A percentile compares a stretch with the other conserved stretches of the same genome.
Evolutionary conservation across 345 rosid species (phyloP).

Genomic region (Linum usitatissimum): DNA sequence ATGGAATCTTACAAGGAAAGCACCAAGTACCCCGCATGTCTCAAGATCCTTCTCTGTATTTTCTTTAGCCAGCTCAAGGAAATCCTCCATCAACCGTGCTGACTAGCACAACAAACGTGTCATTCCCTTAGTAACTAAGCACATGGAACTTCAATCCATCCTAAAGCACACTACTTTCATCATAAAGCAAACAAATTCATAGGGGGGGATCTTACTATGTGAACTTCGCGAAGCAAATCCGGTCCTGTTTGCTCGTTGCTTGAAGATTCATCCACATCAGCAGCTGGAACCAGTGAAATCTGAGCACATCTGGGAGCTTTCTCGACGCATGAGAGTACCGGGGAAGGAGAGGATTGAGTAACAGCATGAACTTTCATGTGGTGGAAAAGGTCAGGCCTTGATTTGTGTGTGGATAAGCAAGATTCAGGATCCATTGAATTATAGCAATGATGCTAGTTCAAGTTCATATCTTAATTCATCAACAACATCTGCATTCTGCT

Average conservation of each 20-base stretch:
- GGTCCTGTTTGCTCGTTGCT: slow-evolving; percentile 22
- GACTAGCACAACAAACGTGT: slow-evolving; percentile 31
- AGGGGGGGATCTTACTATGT: slow-evolving; percentile 43
- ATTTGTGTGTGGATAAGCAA: slow-evolving; percentile 8
- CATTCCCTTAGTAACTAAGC: slow-evolving; percentile 4
- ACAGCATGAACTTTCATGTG: slow-evolving; percentile 27
- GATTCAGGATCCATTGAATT: slow-evolving; percentile 7
- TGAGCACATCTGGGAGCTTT: slow-evolving; percentile 33
- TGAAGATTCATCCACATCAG: slow-evolving; percentile 22
- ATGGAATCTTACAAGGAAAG: slow-evolving; percentile 52
- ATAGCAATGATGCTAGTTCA: slow-evolving; percentile 10
- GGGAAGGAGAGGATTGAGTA: slow-evolving; percentile 57
- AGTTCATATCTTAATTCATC: slow-evolving; percentile 10
- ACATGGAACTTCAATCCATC: no score
- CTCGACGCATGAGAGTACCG: slow-evolving; percentile 42
- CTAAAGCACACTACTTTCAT: no score
- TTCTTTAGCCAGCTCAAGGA: slow-evolving; percentile 72
- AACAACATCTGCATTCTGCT: neutral
- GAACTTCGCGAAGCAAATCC: slow-evolving; percentile 48
- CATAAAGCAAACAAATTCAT: neutral
- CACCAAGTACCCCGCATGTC: slow-evolving; percentile 85
- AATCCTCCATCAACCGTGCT: slow-evolving; percentile 62
- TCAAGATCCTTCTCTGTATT: slow-evolving; percentile 83
- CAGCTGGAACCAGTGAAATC: slow-evolving; percentile 34
- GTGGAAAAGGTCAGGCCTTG: slow-evolving; percentile 10